Percentiles rank a stretch among this genome's conserved stretches.
Conservation (phyloP, 129 eudicot genomes). For the Centaurea solstitialis region DNA sequence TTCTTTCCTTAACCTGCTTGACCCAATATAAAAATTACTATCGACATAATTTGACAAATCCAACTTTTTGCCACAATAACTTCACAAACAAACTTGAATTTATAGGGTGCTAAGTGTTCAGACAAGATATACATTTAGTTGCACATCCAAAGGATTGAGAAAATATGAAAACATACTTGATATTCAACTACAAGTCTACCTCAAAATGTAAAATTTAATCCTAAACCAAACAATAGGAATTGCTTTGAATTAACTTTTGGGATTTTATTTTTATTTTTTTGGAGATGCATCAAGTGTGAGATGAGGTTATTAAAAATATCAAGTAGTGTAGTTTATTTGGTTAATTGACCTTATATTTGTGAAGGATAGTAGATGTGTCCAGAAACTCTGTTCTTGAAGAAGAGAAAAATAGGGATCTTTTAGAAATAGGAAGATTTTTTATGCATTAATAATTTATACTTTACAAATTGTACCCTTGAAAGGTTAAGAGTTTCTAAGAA, state of each 20-base stretch:
- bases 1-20: slow-evolving; percentile 79
- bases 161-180: not conserved
- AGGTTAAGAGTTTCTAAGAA: not conserved
- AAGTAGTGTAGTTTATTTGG: not conserved
- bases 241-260: not conserved
- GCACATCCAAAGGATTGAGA: not conserved
- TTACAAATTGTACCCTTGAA: not conserved
- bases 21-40: not conserved
- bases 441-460: not conserved
- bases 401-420: not conserved
- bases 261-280: not conserved
- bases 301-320: not conserved
- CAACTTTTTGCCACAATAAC: too few relatives aligned
- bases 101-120: not conserved
- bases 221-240: not conserved
- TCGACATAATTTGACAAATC: not conserved
- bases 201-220: not conserved
- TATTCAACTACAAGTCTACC: not conserved
- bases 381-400: not conserved
- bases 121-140: not conserved
- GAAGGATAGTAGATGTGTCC: not conserved
- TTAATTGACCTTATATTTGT: not conserved
- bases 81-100: not conserved
- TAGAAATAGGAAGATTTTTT: not conserved
- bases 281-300: not conserved